phyloP scores from a whole-genome alignment of 2,329 filamentous ascomycete genomes.

The Ophiognomonia clavigignenti-juglandacearum region DNA sequence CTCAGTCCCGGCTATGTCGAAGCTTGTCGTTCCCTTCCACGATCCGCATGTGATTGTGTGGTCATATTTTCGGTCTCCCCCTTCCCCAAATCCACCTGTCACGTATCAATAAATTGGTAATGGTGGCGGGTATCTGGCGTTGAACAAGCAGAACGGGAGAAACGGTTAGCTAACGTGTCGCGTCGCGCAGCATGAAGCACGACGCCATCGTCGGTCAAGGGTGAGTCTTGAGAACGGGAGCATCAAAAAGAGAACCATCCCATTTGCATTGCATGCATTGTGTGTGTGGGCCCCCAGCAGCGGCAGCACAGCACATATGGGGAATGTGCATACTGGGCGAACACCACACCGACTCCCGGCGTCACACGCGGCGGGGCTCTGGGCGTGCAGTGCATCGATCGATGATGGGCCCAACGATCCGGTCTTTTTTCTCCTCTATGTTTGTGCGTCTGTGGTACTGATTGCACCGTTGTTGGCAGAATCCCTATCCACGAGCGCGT shows the following conservation, averaged over 20 bases:
- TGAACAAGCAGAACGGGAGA: too few relatives aligned
- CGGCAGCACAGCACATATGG: too few relatives aligned
- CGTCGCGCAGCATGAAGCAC: conserved; percentile 69
- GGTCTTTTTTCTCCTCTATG: conserved; percentile 17
- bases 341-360: background rate
- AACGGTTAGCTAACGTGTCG: conserved; percentile 8
- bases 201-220: conserved; percentile 83
- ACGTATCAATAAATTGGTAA: too few relatives aligned
- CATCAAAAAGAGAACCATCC: background rate
- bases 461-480: too few relatives aligned
- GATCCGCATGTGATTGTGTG: background rate
- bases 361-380: background rate
- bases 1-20: too few relatives aligned
- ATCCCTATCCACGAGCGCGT: conserved; percentile 87
- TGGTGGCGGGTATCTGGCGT: background rate
- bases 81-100: too few relatives aligned
- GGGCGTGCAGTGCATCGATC: conserved; percentile 6
- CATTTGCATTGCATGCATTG: background rate
- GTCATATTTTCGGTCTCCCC: too few relatives aligned
- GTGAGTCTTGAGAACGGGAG: conserved; percentile 34
- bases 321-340: too few relatives aligned
- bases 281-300: too few relatives aligned
- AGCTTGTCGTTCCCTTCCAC: background rate
- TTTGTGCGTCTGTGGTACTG: conserved; percentile 26
- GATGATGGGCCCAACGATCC: conserved; percentile 15